Base-by-base conservation (phyloP, 768 basidiomycete genomes). In the Boletus edulis region DNA sequence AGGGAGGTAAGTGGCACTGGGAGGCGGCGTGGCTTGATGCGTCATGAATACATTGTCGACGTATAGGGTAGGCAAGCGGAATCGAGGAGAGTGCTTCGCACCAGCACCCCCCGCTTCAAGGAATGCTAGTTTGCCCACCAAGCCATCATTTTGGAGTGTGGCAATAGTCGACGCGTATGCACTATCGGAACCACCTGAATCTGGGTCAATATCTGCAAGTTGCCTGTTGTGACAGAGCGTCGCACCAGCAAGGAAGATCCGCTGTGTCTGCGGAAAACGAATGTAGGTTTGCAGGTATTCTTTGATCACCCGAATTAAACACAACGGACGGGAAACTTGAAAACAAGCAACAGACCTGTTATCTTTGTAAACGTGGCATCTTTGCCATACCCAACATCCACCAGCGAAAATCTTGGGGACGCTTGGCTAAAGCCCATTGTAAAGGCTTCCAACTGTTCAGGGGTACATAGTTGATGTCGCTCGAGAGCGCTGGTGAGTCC, bases 251-350 rank as follows among this genome's bases (percentile, higher is more conserved):
- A 91, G 80, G 71, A 89, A 90, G 31, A 91, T 73, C 47, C 83
- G 81, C 40, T 87, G 72, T 9, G 87, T 90, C 65, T 91, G 88
- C 11, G 89, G 85, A 64, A 90, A 84, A 57, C 82, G 80, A 46
- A 79, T 76, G 67, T 81, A 89, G 14, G 85, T 86, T 67, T 86
- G 79, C 44, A 91, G 71, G 67, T 86, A 84, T 68, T 89, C 89
- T 89, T 57, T 55, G 18, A 54, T 49, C 46, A 37, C 22, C n/a
- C 38, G 31, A 11, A 18, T 43, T 56, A 4, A 53, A 41, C 49
- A 38, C 51, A 31, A 5, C 29, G 11, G 15, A 27, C 9, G 20
- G 22, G 29, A 11, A n/a, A 49, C 62, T 41, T 41, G 13, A 13
- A 44, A 35, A 27, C 3, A 18, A 3, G 47, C 7, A 15, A 51